A percentile compares a stretch with the other conserved stretches of the same genome.
Evolutionary conservation across 352 stramenopile species (phyloP).

Genomic region (Blastocystis sp.): DNA sequence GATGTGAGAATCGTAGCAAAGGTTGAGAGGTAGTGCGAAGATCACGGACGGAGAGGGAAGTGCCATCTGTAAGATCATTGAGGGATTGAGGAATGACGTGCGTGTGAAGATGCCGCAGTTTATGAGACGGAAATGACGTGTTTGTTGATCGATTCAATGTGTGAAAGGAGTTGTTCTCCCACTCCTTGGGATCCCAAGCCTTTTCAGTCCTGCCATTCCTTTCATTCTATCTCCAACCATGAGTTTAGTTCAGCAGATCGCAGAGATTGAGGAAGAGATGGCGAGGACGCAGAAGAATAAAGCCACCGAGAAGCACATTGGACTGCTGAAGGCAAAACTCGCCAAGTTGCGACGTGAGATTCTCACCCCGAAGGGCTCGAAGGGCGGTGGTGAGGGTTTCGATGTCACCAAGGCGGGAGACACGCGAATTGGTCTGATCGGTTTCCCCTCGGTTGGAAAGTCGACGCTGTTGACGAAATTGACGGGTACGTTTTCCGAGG

Average conservation of each 20-base stretch:
- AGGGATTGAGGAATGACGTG: constrained; percentile 17
- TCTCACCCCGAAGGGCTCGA: not conserved
- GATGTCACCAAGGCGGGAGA: constrained; percentile 82
- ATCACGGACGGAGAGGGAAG: constrained; percentile 36
- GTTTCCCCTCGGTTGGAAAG: constrained; percentile 95
- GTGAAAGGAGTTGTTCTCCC: too few species aligned
- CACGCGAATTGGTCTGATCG: constrained; percentile 88
- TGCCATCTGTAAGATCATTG: not conserved
- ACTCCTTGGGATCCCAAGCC: too few species aligned
- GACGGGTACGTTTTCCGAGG: constrained; percentile 85
- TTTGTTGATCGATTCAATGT: too few species aligned
- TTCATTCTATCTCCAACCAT: constrained; percentile 3
- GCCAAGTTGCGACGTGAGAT: constrained; percentile 73
- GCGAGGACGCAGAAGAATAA: constrained; percentile 90
- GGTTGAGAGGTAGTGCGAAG: not conserved
- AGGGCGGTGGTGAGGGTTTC: constrained; percentile 71
- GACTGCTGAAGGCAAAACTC: constrained; percentile 91
- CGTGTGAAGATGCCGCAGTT: not conserved
- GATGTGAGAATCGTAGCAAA: not conserved
- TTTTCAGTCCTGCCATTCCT: too few species aligned
- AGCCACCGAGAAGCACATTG: constrained; percentile 94
- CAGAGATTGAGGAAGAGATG: constrained; percentile 56
- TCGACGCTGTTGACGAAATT: constrained; percentile 88
- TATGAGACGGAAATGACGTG: constrained; percentile 1
- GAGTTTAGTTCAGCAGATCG: constrained; percentile 56